Conservation (phyloP, 1,284 basidiomycete genomes). For the Singerocomus rubriflavus region DNA sequence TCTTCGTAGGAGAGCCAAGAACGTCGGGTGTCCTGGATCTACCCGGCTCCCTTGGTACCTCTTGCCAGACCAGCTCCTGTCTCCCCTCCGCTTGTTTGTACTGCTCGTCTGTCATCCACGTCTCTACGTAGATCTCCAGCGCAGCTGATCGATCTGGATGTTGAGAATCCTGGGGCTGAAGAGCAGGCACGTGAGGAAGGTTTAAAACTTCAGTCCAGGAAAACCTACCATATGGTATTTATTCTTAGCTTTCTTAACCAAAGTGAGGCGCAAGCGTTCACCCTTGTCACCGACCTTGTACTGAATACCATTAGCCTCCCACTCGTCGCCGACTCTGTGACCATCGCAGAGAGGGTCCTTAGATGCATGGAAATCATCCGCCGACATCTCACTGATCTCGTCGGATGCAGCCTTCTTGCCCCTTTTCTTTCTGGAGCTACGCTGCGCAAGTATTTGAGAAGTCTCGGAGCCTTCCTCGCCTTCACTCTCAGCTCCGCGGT, state of each 20-base stretch:
- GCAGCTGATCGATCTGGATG: conserved; percentile 68
- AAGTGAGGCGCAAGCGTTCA: conserved; percentile 60
- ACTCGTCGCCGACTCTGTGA: conserved; percentile 67
- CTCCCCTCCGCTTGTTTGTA: conserved; percentile 60
- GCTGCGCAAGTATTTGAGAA: conserved; percentile 23
- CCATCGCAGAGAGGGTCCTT: conserved; percentile 49
- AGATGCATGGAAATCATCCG: conserved; percentile 45
- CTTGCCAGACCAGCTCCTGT: conserved; percentile 67
- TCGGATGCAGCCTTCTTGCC: conserved; percentile 25
- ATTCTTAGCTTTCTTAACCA: conserved; percentile 65
- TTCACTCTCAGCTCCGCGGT: conserved; percentile 51
- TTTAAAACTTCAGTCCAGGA: not conserved
- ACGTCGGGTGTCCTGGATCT: conserved; percentile 41
- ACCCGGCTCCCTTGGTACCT: conserved; percentile 40
- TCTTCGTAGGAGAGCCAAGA: conserved; percentile 35
- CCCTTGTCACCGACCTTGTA: conserved; percentile 72
- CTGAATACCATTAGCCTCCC: conserved; percentile 62
- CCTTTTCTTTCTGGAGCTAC: conserved; percentile 37
- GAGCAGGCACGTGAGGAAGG: conserved; percentile 7
- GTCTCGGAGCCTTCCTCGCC: conserved; percentile 19
- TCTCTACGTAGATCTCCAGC: conserved; percentile 67
- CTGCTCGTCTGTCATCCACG: conserved; percentile 74
- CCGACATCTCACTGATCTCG: conserved; percentile 37
- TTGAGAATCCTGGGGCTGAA: conserved; percentile 68
- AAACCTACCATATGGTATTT: conserved; percentile 67